Evolutionary conservation across 345 rosid species (phyloP), one percentile per base, ranked within the genome.

Genomic region (Moricandia moricandioides): DNA sequence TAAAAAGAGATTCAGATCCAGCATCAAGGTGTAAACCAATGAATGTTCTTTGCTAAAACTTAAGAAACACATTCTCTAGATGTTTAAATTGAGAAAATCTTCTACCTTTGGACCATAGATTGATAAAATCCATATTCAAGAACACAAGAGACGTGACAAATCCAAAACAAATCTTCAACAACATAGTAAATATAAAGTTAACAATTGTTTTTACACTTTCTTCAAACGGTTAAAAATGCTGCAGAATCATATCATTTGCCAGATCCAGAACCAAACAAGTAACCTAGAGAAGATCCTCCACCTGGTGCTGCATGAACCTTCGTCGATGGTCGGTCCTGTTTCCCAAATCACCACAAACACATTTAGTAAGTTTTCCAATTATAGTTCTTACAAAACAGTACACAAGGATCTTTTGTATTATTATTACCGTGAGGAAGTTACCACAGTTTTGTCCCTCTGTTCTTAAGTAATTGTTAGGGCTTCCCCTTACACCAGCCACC

Each of bases 371-470:
- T 3, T 55, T 59, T 60, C 17, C 0, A 27, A 13, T 13, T 43
- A 0, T 21, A 26, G 7, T 7, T 56, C 14, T 65, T 45, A 31
- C 33, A 4, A 35, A 34, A 37, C 62, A n/a, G n/a, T n/a, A n/a
- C n/a, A 11, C 34, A 45, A 51, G 34, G 16, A 62, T 9, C 12
- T 21, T 43, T 11, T 1, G 0, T 5, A 12, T 13, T 21, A 5
- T 58, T 9, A 67, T 39, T 88, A 86, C 95, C 72, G 91, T 93
- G 79, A 93, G 82, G 63, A 91, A 91, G 84, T 93, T 93, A 75
- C 97, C 86, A 70, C 87, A 74, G 74, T 93, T 93, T 85, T 84
- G 98, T 21, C 96, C 96, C 8, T 91, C 97, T 56, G 94, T 78
- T 17, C 96, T 87, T n/a, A 75, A 65, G 70, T 93, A 89, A 77